phyloP scores from a whole-genome alignment of 805 yeast genomes.

The Sugiyamaella marilandica region DNA sequence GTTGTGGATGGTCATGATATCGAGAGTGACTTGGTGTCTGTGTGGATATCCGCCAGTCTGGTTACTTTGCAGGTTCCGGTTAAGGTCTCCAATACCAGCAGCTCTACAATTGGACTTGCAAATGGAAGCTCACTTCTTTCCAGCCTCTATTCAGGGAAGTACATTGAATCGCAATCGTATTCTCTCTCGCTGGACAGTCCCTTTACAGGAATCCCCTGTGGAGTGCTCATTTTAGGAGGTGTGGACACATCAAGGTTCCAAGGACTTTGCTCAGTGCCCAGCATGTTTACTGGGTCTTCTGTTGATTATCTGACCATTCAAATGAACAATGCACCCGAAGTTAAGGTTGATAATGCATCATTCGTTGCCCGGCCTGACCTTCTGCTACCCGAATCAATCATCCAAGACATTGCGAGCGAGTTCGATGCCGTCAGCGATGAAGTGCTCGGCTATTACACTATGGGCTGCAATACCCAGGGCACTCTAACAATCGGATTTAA shows the following conservation, averaged over 20 bases:
- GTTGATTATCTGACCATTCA: neutral
- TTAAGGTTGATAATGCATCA: neutral
- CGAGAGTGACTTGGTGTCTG: too few relatives aligned
- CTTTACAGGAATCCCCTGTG: neutral
- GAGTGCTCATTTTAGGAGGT: neutral
- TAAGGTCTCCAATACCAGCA: neutral
- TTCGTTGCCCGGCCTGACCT: neutral
- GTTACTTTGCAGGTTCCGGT: neutral
- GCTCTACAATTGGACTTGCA: neutral
- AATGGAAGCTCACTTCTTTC: neutral
- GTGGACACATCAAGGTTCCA: neutral
- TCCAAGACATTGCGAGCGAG: neutral
- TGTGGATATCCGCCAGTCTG: too few relatives aligned
- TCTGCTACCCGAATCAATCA: neutral
- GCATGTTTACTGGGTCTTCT: neutral
- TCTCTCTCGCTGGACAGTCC: neutral
- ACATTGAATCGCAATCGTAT: neutral
- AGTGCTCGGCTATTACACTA: neutral
- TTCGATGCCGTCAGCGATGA: neutral
- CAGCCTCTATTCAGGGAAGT: neutral
- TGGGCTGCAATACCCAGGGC: neutral
- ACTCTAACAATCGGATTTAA: neutral
- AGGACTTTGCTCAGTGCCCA: neutral
- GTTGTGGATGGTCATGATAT: too few relatives aligned
- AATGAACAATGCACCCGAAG: neutral